A percentile compares a stretch with the other conserved stretches of the same genome.
These are phyloP conservation scores for Eucalyptus curtisii DNA, from an alignment of 345 rosid genomes.

Conservation along the genomic window DNA sequence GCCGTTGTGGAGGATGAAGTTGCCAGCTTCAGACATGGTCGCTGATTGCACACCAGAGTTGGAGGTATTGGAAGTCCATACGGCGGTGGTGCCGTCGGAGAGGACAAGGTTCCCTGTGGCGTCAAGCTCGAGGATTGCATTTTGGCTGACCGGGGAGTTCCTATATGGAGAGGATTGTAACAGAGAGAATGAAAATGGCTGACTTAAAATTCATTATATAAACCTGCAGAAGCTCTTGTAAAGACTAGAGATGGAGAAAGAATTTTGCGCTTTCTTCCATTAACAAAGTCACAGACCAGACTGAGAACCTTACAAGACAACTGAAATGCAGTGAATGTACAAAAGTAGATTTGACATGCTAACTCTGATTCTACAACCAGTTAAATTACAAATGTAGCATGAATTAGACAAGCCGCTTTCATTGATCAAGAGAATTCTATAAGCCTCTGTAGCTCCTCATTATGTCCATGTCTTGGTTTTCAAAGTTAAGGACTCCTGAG, in stretches of 20 bases:
- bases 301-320: neutral
- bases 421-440: neutral
- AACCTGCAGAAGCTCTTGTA: slow-evolving; percentile 29
- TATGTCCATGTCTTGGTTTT: neutral
- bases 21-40: slow-evolving; percentile 70
- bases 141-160: slow-evolving; percentile 63
- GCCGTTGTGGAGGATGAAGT: slow-evolving; percentile 44
- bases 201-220: slow-evolving; percentile 7
- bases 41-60: slow-evolving; percentile 33
- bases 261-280: neutral
- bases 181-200: neutral
- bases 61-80: slow-evolving; percentile 87
- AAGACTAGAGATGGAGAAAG: slow-evolving; percentile 2
- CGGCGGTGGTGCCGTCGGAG: slow-evolving; percentile 14
- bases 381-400: neutral
- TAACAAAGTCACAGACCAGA: neutral
- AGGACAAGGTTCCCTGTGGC: slow-evolving; percentile 68
- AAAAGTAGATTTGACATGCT: neutral
- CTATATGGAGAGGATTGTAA: slow-evolving; percentile 43
- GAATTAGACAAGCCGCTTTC: neutral
- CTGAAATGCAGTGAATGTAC: neutral
- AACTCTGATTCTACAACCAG: neutral
- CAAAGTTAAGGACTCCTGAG: neutral
- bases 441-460: neutral
- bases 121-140: slow-evolving; percentile 62